A percentile compares a stretch with the other conserved stretches of the same genome.
These are phyloP conservation scores for Cladophialophora carrionii DNA, from an alignment of 2,329 filamentous ascomycete genomes.

Conservation along the genomic window DNA sequence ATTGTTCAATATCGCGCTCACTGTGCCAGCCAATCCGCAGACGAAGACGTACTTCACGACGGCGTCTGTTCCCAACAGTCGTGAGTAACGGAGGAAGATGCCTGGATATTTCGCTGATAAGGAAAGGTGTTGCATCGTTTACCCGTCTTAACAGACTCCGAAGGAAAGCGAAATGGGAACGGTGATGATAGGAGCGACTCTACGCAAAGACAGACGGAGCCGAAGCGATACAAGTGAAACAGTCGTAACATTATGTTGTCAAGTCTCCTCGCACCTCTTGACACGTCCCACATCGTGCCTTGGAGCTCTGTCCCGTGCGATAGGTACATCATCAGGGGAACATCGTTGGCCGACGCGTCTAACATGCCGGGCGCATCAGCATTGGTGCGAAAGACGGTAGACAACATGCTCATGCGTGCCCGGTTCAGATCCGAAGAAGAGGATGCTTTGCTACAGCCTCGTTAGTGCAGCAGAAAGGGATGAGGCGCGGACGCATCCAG, in stretches of 20 bases:
- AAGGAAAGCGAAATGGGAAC: conserved; percentile 18
- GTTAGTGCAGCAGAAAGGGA: conserved; percentile 30
- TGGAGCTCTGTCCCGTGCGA: conserved; percentile 50
- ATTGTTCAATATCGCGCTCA: conserved; percentile 26
- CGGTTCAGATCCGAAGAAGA: conserved; percentile 11
- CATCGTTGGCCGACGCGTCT: conserved; percentile 72
- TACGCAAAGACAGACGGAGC: background rate
- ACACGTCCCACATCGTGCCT: conserved; percentile 16
- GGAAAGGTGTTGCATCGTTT: conserved; percentile 21
- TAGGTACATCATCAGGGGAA: conserved; percentile 65
- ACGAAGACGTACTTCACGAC: conserved; percentile 30
- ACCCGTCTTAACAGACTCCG: conserved; percentile 22
- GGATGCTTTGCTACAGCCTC: conserved; percentile 20
- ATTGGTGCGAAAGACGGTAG: conserved; percentile 60
- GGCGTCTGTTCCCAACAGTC: conserved; percentile 23
- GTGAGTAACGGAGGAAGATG: conserved; percentile 29
- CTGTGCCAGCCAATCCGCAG: conserved; percentile 3
- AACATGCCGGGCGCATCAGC: conserved; percentile 74
- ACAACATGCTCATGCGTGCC: conserved; percentile 27
- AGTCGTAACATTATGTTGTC: conserved; percentile 12
- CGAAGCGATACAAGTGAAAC: background rate
- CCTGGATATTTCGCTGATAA: conserved; percentile 24
- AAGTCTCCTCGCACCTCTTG: conserved; percentile 19
- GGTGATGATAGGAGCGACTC: conserved; percentile 17
- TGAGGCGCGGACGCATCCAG: conserved; percentile 27